Base-by-base conservation (phyloP, 768 basidiomycete genomes). In the Boletus fagicola region DNA sequence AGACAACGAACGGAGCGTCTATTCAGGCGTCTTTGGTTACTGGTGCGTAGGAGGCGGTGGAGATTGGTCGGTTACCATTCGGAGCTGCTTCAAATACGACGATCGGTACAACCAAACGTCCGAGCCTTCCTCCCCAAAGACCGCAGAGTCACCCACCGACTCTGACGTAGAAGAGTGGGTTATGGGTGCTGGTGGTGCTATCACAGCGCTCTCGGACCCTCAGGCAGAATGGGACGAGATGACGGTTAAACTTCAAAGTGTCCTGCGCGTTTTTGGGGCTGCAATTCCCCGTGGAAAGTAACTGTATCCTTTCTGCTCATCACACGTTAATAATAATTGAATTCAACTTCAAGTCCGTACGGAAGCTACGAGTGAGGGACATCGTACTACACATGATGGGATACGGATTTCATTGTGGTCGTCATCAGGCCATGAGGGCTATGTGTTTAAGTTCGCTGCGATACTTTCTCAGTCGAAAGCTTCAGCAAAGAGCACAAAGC, bases 161-260 rank as follows among this genome's bases (percentile, higher is more conserved):
- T 35, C 61, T 35, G 42, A 51, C 18, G 47, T 30, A 12, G 86
- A 91, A 65, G 77, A 83, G 40, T 92, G 90, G 91, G 74, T 77
- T 2, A 78, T 96, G 33, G 95, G 94, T 20, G 93, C 94, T 20
- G 95, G 95, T n/a, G 95, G 95, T 36, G 95, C 94, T 11, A 97
- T 98, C 62, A 98, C 95, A 22, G 94, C 93, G 15, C 78, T 98
- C 39, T 95, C 94, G 6, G 84, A 94, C 58, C 80, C 88, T 5
- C 82, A 86, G 45, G 85, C 80, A 7, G 95, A 98, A 70, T 97
- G 94, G 94, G 94, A 96, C 8, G 95, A 98, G 70, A 96, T 98
- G 82, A 65, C 84, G 20, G 78, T 85, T n/a, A 98, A 98, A 70
- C 80, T 95, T 28, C 80, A 86, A 59, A 90, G 89, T 63, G 88